These are phyloP conservation scores for Thinopyrum elongatum DNA, from an alignment of 176 grass and related monocot genomes.

Conservation along the genomic window DNA sequence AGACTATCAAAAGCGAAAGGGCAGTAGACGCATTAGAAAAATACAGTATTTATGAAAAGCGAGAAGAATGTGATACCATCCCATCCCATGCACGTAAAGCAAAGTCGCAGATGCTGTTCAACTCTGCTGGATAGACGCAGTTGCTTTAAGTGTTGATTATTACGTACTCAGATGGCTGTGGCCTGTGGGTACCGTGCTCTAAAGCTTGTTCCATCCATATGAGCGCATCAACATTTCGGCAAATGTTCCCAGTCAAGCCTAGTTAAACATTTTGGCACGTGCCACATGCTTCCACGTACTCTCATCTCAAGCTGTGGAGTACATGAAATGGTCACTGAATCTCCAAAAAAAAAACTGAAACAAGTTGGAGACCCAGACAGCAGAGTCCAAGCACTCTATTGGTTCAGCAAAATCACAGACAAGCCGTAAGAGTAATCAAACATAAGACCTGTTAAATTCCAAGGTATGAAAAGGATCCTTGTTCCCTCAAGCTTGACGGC, in stretches of 20 bases:
- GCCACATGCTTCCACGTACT: neutral
- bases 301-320: no score
- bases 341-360: no score
- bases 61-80: neutral
- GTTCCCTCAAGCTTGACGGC: neutral
- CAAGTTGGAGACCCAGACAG: neutral
- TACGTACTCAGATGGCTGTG: neutral
- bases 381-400: neutral
- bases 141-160: neutral
- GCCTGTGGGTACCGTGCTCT: neutral
- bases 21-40: neutral
- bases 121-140: neutral
- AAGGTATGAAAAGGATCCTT: neutral
- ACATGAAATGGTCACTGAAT: neutral
- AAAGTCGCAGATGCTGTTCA: slow-evolving; percentile 1
- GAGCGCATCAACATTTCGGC: neutral
- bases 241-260: neutral
- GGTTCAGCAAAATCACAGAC: neutral
- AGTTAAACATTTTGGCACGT: no score
- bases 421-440: neutral
- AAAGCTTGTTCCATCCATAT: neutral
- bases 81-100: neutral
- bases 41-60: neutral
- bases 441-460: neutral
- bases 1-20: neutral